Base-by-base conservation (phyloP, 805 yeast genomes). In the Starmerella stigmatis region DNA sequence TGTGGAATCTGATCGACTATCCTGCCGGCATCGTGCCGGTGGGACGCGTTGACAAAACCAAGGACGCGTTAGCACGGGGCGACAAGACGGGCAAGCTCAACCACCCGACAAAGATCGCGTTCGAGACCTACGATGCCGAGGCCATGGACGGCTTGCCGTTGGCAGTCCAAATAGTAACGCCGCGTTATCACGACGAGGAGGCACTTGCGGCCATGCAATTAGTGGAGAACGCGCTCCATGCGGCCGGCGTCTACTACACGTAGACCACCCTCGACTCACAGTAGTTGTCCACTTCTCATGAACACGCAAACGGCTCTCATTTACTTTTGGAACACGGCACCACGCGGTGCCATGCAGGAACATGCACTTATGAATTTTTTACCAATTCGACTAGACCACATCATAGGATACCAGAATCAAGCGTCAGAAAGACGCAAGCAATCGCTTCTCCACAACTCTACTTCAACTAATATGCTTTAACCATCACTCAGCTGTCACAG, bases 151-250 rank as follows among this genome's bases (percentile, higher is more conserved):
- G 80, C 3, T 74, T 78, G 45, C 78, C 85, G 0, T 76, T 75
- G 13, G 74, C 77, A 15, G 62, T 80, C 17, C 86, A 80, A 60
- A 64, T 81, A 27, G 74, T 78, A 4, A 75, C 81, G n/a, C 68
- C 67, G 48, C 69, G 75, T 44, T 64, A 70, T 11, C 72, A 76
- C 55, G 88, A 80, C 53, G 86, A 80, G 56, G 78, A 77, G 57
- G 73, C 69, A 5, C 56, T 77, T 32, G 65, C 63, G 42, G 68
- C 74, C 56, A 68, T 74, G 72, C 63, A 65, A 45, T 55, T 64
- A 3, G 62, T 71, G 17, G 61, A 62, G 38, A 54, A 53, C 10
- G 43, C 53, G 2, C 35, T 49, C 11, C 16, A 23, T 11, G 33
- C 35, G 15, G 44, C 30, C 11, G 47, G 45, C 7, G 30, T 27